Evolutionary conservation across 176 grass and related monocot species (phyloP).

Genomic region (Oryza brachyantha): DNA sequence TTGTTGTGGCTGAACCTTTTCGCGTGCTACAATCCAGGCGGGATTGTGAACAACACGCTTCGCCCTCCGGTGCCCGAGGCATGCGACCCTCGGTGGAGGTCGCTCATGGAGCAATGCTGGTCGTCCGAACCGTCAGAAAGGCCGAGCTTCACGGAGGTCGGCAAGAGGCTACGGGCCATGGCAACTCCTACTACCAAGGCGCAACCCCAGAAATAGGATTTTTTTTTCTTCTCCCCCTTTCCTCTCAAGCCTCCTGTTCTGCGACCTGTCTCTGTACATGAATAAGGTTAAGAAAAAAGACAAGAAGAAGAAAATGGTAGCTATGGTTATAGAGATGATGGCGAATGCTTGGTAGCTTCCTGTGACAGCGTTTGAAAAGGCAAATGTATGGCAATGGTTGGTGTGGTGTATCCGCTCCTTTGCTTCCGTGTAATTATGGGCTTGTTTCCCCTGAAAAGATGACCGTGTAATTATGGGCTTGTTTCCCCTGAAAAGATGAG

Average conservation of each 20-base stretch:
- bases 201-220: constrained; percentile 46
- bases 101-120: constrained; percentile 91
- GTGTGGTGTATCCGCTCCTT: not conserved
- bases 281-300: not conserved
- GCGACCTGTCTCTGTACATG: constrained; percentile 18
- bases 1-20: constrained; percentile 1
- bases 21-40: constrained; percentile 50
- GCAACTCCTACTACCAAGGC: constrained; percentile 46
- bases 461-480: not conserved
- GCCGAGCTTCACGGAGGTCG: constrained; percentile 71
- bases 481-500: not conserved
- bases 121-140: constrained; percentile 65
- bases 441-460: not conserved
- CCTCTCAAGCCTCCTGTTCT: not conserved
- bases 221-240: too few relatives aligned
- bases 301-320: not conserved
- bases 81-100: constrained; percentile 79
- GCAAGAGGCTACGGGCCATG: constrained; percentile 67
- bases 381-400: constrained; percentile 16
- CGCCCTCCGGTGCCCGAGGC: constrained; percentile 66
- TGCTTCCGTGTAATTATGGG: not conserved
- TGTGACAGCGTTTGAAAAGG: not conserved
- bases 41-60: constrained; percentile 94
- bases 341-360: not conserved
- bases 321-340: constrained; percentile 2